phyloP scores from a whole-genome alignment of 192 early-diverging fungal species.

The Chytriomyces sp. region DNA sequence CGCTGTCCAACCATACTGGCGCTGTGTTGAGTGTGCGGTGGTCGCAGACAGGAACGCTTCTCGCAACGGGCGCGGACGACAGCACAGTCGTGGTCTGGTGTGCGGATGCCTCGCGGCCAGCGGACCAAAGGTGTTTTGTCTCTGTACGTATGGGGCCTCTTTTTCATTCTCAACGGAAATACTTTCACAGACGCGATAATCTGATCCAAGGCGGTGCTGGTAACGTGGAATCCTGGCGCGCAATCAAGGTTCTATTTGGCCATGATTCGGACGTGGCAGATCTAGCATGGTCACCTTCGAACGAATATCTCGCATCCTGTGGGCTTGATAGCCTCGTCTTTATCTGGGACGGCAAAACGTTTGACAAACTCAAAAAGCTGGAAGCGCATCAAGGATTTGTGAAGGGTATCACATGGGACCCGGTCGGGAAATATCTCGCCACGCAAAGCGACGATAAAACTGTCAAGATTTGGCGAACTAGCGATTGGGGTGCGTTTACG shows the following conservation, averaged over 20 bases:
- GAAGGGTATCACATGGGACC: conserved; percentile 96
- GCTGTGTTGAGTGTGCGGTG: conserved; percentile 88
- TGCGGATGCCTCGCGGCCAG: conserved; percentile 58
- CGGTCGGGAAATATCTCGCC: conserved; percentile 90
- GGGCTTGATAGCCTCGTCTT: conserved; percentile 81
- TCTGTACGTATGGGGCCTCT: background rate
- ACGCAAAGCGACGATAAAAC: conserved; percentile 92
- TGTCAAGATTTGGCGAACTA: conserved; percentile 82
- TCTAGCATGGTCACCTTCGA: conserved; percentile 89
- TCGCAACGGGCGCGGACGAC: conserved; percentile 94
- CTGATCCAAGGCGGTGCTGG: conserved; percentile 5
- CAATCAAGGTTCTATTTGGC: conserved; percentile 74
- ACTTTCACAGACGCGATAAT: too few species aligned
- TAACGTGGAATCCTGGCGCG: conserved; percentile 75
- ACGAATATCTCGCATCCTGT: conserved; percentile 86
- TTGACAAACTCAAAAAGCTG: conserved; percentile 70
- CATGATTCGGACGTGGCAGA: conserved; percentile 93
- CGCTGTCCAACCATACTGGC: conserved; percentile 83
- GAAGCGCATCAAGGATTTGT: conserved; percentile 85
- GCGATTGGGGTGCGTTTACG: conserved; percentile 70
- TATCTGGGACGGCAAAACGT: conserved; percentile 86
- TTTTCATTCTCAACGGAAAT: background rate
- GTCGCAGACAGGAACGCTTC: conserved; percentile 71
- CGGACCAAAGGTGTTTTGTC: background rate
- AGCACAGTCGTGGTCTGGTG: conserved; percentile 91